A percentile compares a stretch with the other conserved stretches of the same genome.
phyloP scores from a whole-genome alignment of 441 rosid genomes.

The Pelargonium exstipulatum region DNA sequence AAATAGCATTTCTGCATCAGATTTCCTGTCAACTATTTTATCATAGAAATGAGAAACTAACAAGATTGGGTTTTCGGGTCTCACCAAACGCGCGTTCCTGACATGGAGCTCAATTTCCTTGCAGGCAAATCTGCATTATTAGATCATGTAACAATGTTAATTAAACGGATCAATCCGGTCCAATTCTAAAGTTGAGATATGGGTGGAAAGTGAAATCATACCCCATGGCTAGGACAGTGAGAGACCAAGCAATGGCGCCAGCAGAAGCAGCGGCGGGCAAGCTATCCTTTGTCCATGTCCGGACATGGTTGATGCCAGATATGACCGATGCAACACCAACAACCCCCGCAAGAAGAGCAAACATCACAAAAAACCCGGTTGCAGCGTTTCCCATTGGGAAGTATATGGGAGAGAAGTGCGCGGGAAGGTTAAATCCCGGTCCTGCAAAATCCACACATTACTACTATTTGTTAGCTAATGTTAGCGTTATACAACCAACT shows the following conservation, averaged over 20 bases:
- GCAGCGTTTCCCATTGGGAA: constrained; percentile 97
- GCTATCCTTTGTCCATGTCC: constrained; percentile 48
- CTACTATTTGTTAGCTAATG: too few species aligned
- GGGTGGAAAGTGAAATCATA: constrained; percentile 15
- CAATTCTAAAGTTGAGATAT: too few species aligned
- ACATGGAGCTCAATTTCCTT: constrained; percentile 65
- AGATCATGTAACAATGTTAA: neutral
- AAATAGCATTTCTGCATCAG: neutral
- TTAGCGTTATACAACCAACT: too few species aligned
- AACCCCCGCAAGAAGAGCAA: constrained; percentile 81
- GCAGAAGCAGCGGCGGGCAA: constrained; percentile 70
- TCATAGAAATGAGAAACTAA: too few species aligned
- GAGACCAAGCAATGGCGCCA: constrained; percentile 76
- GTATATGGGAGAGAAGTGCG: constrained; percentile 82
- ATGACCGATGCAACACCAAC: constrained; percentile 73
- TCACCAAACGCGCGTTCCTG: constrained; percentile 76
- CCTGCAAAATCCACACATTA: constrained; percentile 37
- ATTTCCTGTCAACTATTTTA: too few species aligned
- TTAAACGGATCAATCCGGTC: too few species aligned
- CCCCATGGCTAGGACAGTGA: constrained; percentile 90
- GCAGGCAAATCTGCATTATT: constrained; percentile 60
- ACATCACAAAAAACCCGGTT: constrained; percentile 80
- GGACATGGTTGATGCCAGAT: constrained; percentile 56
- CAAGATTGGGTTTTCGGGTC: constrained; percentile 5
- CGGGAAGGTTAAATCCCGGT: constrained; percentile 59